A percentile compares a stretch with the other conserved stretches of the same genome.
Conservation (phyloP, 306 rosid species). For the Carpinus viminea region DNA sequence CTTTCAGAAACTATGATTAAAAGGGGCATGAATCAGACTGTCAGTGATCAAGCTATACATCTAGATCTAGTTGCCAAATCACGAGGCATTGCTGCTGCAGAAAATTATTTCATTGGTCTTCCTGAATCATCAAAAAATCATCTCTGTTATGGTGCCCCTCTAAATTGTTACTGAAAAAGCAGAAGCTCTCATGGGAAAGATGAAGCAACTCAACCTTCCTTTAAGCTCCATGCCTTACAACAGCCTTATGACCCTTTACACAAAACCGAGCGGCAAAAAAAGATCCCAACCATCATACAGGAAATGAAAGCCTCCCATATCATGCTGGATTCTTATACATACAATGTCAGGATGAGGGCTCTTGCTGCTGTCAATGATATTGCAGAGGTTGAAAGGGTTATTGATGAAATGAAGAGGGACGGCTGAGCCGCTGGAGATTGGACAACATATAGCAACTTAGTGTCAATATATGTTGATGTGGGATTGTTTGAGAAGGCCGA, state of each 20-base stretch:
- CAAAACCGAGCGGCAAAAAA: slow-evolving; percentile 57
- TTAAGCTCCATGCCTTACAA: slow-evolving; percentile 69
- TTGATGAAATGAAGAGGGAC: slow-evolving; percentile 87
- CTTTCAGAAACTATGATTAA: slow-evolving; percentile 73
- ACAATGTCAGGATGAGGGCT: slow-evolving; percentile 88
- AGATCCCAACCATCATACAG: slow-evolving; percentile 62
- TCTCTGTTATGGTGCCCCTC: slow-evolving; percentile 79
- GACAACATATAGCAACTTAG: slow-evolving; percentile 87
- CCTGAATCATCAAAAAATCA: slow-evolving; percentile 78
- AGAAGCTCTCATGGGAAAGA: slow-evolving; percentile 78
- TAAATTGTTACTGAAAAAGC: slow-evolving; percentile 88
- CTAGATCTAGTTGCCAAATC: slow-evolving; percentile 81
- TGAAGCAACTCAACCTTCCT: slow-evolving; percentile 81
- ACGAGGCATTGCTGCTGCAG: slow-evolving; percentile 70
- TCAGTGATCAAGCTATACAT: slow-evolving; percentile 87
- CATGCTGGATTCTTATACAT: slow-evolving; percentile 63
- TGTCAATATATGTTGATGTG: slow-evolving; percentile 73
- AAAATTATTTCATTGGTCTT: slow-evolving; percentile 67
- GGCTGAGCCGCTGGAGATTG: slow-evolving; percentile 75
- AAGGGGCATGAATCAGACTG: slow-evolving; percentile 79
- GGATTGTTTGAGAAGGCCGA: slow-evolving; percentile 71
- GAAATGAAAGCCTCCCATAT: slow-evolving; percentile 71
- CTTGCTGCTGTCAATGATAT: slow-evolving; percentile 75
- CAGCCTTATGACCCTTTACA: slow-evolving; percentile 84
- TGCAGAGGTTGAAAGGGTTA: slow-evolving; percentile 78